Evolutionary conservation across 768 basidiomycete species (phyloP).

Genomic region (Pleurotus tuoliensis): DNA sequence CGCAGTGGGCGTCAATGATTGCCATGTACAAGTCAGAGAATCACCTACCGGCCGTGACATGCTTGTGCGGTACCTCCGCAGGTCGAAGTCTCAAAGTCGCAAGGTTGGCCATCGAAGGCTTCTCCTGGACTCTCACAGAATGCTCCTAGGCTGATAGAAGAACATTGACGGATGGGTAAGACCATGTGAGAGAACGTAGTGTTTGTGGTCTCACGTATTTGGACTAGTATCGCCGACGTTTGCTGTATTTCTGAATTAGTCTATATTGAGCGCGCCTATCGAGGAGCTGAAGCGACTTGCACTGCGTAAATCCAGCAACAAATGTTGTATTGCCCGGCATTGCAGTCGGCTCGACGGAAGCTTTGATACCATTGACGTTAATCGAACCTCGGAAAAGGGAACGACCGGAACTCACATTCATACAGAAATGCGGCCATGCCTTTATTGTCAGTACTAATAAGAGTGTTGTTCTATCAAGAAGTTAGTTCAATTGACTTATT

Average conservation of each 20-base stretch:
- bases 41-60: conserved; percentile 62
- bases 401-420: conserved; percentile 45
- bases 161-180: not conserved
- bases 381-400: not conserved
- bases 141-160: conserved; percentile 49
- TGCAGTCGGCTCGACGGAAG: conserved; percentile 55
- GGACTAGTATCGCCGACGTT: conserved; percentile 80
- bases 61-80: conserved; percentile 66
- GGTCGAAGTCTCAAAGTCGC: conserved; percentile 70
- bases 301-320: conserved; percentile 73
- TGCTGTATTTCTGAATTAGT: conserved; percentile 34
- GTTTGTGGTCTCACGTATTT: conserved; percentile 55
- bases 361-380: conserved; percentile 26
- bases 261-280: not conserved
- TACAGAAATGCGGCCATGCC: conserved; percentile 83
- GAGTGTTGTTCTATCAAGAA: conserved; percentile 63
- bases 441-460: conserved; percentile 81
- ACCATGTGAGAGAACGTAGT: conserved; percentile 9
- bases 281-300: conserved; percentile 32
- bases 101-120: conserved; percentile 59
- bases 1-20: not conserved
- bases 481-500: not conserved
- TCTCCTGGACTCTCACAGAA: conserved; percentile 78
- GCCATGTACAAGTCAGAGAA: not conserved
- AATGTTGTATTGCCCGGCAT: conserved; percentile 70